These are phyloP conservation scores for Phytophthora crassamura DNA, from an alignment of 352 stramenopile genomes.

Conservation along the genomic window DNA sequence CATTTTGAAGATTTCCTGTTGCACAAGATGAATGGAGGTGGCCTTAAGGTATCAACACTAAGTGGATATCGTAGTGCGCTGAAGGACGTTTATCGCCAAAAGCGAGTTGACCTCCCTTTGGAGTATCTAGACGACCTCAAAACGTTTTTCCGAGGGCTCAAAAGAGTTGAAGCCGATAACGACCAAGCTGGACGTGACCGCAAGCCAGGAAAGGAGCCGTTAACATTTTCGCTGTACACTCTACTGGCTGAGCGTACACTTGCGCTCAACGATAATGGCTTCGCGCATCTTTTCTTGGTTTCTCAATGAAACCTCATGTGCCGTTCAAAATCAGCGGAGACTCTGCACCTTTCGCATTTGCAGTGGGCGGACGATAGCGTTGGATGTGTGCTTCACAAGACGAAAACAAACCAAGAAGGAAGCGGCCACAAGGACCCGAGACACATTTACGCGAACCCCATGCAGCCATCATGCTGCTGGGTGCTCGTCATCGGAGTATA, in stretches of 20 bases:
- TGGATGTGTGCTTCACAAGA: background rate
- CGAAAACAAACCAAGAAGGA: slow-evolving; percentile 13
- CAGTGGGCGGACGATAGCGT: slow-evolving; percentile 1
- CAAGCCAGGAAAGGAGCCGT: background rate
- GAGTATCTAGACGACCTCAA: slow-evolving; percentile 16
- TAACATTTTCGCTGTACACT: no score
- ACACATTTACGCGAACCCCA: no score
- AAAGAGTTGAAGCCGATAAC: slow-evolving; percentile 13
- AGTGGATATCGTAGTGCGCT: slow-evolving; percentile 17
- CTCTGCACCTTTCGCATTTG: no score
- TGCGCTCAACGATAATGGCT: no score
- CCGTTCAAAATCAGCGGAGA: no score
- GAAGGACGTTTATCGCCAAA: slow-evolving; percentile 13
- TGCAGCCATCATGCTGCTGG: background rate
- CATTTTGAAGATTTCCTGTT: no score
- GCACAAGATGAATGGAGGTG: no score
- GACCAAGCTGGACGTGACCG: slow-evolving; percentile 4
- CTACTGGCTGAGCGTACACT: no score
- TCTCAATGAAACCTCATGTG: no score
- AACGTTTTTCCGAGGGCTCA: slow-evolving; percentile 18
- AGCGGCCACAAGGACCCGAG: background rate
- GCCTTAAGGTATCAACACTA: no score
- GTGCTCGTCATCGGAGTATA: background rate
- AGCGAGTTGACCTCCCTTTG: background rate
- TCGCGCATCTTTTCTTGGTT: no score